A percentile compares a stretch with the other conserved stretches of the same genome.
These are phyloP conservation scores for Brasilioporus rufonigricans DNA, from an alignment of 768 basidiomycete genomes.

Conservation along the genomic window DNA sequence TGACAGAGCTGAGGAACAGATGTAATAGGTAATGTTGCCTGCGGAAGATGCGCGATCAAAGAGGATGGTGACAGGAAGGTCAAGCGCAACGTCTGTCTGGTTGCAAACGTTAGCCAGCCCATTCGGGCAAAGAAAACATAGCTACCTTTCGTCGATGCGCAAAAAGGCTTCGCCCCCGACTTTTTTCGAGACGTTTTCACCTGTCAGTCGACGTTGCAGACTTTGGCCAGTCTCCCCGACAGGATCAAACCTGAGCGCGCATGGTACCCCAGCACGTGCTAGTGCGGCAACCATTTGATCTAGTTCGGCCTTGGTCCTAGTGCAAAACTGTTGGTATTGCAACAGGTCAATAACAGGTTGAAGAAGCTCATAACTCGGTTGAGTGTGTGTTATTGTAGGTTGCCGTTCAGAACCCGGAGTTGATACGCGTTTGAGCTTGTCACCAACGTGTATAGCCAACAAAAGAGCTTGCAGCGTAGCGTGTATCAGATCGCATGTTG, in stretches of 20 bases:
- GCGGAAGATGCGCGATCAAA: conserved; percentile 74
- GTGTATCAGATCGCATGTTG: conserved; percentile 68
- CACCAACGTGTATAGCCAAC: conserved; percentile 52
- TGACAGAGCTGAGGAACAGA: conserved; percentile 76
- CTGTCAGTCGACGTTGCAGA: conserved; percentile 47
- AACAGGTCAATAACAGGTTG: conserved; percentile 76
- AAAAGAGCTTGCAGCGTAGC: conserved; percentile 62
- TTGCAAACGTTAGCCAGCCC: neutral
- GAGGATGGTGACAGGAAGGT: conserved; percentile 75
- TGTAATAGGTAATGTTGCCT: conserved; percentile 70
- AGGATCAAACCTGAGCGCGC: conserved; percentile 55
- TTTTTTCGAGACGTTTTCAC: conserved; percentile 37
- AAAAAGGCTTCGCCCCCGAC: conserved; percentile 74
- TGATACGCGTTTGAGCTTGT: conserved; percentile 43
- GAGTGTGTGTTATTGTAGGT: conserved; percentile 4
- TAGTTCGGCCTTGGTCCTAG: conserved; percentile 58
- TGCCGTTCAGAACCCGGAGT: conserved; percentile 28
- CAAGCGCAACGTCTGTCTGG: conserved; percentile 72
- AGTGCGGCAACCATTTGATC: conserved; percentile 49
- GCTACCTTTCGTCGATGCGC: conserved; percentile 65
- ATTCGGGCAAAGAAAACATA: neutral
- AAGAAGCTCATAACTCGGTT: conserved; percentile 49
- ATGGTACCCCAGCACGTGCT: conserved; percentile 50
- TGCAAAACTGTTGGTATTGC: conserved; percentile 76
- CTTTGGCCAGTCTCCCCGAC: conserved; percentile 67